Conservation (phyloP, 2,329 filamentous ascomycete genomes). For the Aaosphaeria pasadenensis region DNA sequence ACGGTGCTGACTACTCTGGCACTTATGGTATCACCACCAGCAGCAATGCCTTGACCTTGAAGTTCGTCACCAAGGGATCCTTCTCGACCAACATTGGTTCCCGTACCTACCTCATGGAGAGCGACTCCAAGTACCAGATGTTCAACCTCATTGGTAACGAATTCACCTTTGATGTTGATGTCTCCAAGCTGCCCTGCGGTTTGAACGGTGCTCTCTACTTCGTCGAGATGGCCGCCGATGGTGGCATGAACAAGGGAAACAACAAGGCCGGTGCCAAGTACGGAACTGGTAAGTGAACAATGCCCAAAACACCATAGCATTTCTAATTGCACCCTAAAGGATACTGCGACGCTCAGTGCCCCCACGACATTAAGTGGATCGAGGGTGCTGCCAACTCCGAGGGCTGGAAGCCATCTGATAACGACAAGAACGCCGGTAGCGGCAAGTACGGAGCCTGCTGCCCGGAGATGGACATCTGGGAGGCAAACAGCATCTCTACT, state of each 20-base stretch:
- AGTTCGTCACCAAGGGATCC: constrained; percentile 55
- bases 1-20: constrained; percentile 43
- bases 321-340: constrained; percentile 9
- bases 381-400: constrained; percentile 55
- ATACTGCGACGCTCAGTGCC: constrained; percentile 40
- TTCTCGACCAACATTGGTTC: constrained; percentile 43
- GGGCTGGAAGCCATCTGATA: constrained; percentile 50
- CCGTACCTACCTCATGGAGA: constrained; percentile 43
- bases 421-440: constrained; percentile 54
- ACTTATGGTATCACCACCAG: constrained; percentile 52
- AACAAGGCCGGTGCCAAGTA: constrained; percentile 56
- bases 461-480: constrained; percentile 68
- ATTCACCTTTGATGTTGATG: constrained; percentile 42
- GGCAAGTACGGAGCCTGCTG: constrained; percentile 62
- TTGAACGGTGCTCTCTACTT: constrained; percentile 60
- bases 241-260: constrained; percentile 53
- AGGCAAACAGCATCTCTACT: constrained; percentile 64
- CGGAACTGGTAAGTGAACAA: constrained; percentile 53
- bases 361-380: constrained; percentile 52
- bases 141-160: constrained; percentile 42
- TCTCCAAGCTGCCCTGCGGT: constrained; percentile 65
- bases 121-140: constrained; percentile 40
- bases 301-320: constrained; percentile 6
- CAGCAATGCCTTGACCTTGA: constrained; percentile 52
- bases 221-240: constrained; percentile 60